Evolutionary conservation across 2,329 filamentous ascomycete genomes (phyloP), one percentile per base, ranked within the genome.

Genomic region (Clonostachys sp.): DNA sequence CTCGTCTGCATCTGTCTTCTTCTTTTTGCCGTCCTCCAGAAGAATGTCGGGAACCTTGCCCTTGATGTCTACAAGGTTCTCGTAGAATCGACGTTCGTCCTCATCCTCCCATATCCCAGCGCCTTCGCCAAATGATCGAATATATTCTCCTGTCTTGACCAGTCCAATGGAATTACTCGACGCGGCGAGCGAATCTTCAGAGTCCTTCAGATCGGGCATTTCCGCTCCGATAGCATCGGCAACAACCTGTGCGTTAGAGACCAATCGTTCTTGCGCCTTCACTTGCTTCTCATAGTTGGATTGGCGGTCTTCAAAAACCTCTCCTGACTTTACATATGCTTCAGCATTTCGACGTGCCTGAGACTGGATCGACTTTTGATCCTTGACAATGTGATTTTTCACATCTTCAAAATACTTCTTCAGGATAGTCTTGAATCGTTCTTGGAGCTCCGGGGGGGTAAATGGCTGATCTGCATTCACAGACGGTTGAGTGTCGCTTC

Each of bases 71-170:
- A 95, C 87, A 12, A 99, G 68, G 54, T 96, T 97, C 72, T 99
- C 94, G 68, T 99, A 99, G 65, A 99, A 99, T 51, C 94, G 88
- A 50, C 94, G 84, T 67, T 99, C 92, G 47, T 99, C 94, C 61
- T 99, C 94, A 57, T 99, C 94, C 70, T 96, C 91, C 94, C 94
- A 99, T 52, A 99, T 97, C 1, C 94, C 94, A 20, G 91, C 81
- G 17, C 91, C 91, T 50, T 97, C 92, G 18, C 86, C 87, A 63
- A 95, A 89, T 12, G 91, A 91, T 36, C 90, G 87, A 38, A 97
- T 75, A 60, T 96, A 97, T 57, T 97, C 92, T 1, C 90, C 89
- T 12, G 91, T 87, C 69, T 96, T 97, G 56, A 97, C 87, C 38
- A 97, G 80, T 34, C 94, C 94, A 57, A 99, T 96, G 2, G 87